A percentile compares a stretch with the other conserved stretches of the same genome.
Conservation (phyloP, 306 rosid species). For the Cyamopsis tetragonoloba region DNA sequence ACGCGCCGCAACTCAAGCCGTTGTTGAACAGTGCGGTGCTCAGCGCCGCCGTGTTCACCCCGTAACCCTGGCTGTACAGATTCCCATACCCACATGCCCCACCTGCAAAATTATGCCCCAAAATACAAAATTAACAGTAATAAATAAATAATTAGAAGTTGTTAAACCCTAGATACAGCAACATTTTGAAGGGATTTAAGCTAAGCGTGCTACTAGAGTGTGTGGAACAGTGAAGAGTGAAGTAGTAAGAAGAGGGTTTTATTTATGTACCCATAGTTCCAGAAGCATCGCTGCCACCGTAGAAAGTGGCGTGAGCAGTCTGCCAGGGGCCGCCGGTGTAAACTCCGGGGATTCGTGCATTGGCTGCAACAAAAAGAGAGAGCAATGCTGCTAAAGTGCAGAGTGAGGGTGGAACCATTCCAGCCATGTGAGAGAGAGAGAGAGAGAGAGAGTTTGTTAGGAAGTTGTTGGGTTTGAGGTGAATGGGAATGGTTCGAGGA, state of each 20-base stretch:
- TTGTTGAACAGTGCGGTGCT: conserved; percentile 46
- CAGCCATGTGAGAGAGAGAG: conserved; percentile 36
- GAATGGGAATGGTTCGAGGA: conserved; percentile 32
- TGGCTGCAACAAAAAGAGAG: conserved; percentile 34
- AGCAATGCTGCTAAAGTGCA: conserved; percentile 41
- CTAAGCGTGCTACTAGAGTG: background rate
- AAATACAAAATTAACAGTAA: background rate
- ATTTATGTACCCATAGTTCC: conserved; percentile 68
- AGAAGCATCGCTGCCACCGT: conserved; percentile 86
- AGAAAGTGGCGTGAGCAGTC: conserved; percentile 85
- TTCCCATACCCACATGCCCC: conserved; percentile 90
- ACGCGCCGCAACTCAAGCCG: conserved; percentile 40
- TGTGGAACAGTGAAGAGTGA: background rate
- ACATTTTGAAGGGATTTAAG: background rate
- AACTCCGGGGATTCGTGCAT: conserved; percentile 63
- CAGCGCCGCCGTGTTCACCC: conserved; percentile 73
- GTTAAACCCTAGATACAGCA: background rate
- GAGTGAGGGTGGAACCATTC: conserved; percentile 31
- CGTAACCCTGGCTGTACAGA: conserved; percentile 86
- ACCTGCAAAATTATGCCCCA: conserved; percentile 28
- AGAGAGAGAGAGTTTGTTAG: background rate
- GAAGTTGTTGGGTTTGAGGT: background rate
- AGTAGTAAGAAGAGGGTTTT: background rate
- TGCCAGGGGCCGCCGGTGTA: conserved; percentile 69
- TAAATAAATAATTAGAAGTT: no score